Evolutionary conservation across 2,329 filamentous ascomycete genomes (phyloP).

Genomic region (Venturia aucupariae): DNA sequence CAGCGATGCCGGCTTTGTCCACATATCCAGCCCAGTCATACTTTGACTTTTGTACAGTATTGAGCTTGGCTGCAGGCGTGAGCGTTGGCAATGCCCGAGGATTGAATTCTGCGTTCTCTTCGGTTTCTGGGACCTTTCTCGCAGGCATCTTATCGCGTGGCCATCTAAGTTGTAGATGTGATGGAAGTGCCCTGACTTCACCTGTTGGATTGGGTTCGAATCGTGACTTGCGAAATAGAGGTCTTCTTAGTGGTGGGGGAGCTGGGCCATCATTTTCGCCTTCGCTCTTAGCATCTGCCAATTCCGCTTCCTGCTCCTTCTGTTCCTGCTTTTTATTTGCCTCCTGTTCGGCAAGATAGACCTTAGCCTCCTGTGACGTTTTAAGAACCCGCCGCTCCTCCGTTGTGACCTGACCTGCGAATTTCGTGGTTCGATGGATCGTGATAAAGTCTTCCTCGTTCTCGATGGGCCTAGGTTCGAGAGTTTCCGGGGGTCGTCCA

Average conservation of each 20-base stretch:
- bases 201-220: conserved; percentile 43
- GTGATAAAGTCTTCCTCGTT: conserved; percentile 39
- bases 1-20: conserved; percentile 49
- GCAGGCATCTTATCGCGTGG: conserved; percentile 22
- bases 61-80: conserved; percentile 46
- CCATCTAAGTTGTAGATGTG: conserved; percentile 35
- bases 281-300: conserved; percentile 23
- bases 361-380: conserved; percentile 45
- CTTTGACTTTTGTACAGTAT: conserved; percentile 56
- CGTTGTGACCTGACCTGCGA: conserved; percentile 61
- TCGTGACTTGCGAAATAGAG: conserved; percentile 37
- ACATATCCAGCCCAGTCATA: conserved; percentile 58
- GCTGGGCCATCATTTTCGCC: conserved; percentile 21
- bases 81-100: not conserved
- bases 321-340: conserved; percentile 14
- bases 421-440: conserved; percentile 65
- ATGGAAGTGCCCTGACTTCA: conserved; percentile 36
- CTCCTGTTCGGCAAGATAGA: conserved; percentile 37
- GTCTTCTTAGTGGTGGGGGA: conserved; percentile 25
- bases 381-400: conserved; percentile 61
- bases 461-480: conserved; percentile 15
- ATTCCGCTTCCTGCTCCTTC: conserved; percentile 14
- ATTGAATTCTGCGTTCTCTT: conserved; percentile 17
- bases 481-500: conserved; percentile 22
- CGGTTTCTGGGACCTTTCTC: not conserved